Conservation (phyloP, 2,329 filamentous ascomycete species). For the Biscogniauxia mediterranea region DNA sequence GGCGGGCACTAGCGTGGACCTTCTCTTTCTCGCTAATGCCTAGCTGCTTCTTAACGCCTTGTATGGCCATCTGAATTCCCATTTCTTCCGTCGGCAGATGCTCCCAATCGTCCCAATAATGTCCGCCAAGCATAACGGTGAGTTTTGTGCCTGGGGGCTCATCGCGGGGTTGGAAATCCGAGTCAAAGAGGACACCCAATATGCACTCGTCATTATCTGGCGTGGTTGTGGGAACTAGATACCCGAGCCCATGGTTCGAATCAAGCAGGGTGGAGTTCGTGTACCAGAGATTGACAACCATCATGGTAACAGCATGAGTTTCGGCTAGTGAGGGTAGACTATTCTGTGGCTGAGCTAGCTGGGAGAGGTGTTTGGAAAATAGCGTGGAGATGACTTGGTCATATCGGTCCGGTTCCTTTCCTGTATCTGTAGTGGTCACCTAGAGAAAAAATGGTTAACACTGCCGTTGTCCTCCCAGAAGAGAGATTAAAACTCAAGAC, state of each 20-base stretch:
- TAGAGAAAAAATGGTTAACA: constrained; percentile 11
- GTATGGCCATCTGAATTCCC: constrained; percentile 67
- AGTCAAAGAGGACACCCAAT: constrained; percentile 91
- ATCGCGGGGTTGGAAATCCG: constrained; percentile 48
- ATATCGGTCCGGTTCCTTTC: constrained; percentile 33
- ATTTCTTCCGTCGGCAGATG: constrained; percentile 61
- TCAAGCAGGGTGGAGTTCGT: constrained; percentile 58
- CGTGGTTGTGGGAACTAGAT: constrained; percentile 78
- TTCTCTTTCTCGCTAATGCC: constrained; percentile 61
- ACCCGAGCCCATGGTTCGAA: constrained; percentile 76
- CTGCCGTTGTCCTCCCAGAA: background rate
- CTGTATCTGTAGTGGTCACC: constrained; percentile 32
- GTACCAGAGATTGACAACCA: constrained; percentile 91
- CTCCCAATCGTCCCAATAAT: constrained; percentile 74
- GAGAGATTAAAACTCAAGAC: background rate
- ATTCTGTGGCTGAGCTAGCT: constrained; percentile 32
- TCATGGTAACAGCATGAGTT: constrained; percentile 73
- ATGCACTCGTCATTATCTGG: constrained; percentile 78
- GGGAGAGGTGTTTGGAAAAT: constrained; percentile 45
- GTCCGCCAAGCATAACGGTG: constrained; percentile 92
- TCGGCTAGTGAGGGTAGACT: constrained; percentile 49
- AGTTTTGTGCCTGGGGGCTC: constrained; percentile 68
- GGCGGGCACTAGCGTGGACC: constrained; percentile 56
- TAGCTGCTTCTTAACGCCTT: constrained; percentile 71
- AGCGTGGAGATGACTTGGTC: constrained; percentile 67